Evolutionary conservation across 345 rosid genomes (phyloP).

Genomic region (Brassica cretica): DNA sequence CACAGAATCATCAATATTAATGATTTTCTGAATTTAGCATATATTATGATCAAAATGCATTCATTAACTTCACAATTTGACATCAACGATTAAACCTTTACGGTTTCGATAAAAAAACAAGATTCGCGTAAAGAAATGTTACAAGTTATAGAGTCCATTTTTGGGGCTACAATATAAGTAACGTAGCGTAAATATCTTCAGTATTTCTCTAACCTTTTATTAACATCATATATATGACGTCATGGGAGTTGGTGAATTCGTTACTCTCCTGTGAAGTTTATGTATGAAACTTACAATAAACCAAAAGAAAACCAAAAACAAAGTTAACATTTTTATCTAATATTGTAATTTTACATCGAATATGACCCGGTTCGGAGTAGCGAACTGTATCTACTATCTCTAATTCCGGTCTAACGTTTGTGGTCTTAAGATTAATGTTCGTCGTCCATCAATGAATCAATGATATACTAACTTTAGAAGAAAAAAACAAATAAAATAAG

Average conservation of each 20-base stretch:
- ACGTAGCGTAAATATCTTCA: slow-evolving; percentile 37
- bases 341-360: not conserved
- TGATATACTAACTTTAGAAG: not conserved
- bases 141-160: slow-evolving; percentile 24
- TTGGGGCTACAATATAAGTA: slow-evolving; percentile 11
- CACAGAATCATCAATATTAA: not conserved
- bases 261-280: not conserved
- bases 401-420: slow-evolving; percentile 1
- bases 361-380: slow-evolving; percentile 1
- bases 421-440: not conserved
- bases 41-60: not conserved
- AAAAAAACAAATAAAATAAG: not conserved
- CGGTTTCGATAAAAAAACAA: slow-evolving; percentile 35
- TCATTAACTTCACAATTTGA: not conserved
- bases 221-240: slow-evolving; percentile 31
- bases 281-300: not conserved
- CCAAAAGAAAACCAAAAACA: not conserved
- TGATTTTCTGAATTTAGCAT: not conserved
- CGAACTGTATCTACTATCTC: slow-evolving; percentile 15
- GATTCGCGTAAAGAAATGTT: slow-evolving; percentile 32
- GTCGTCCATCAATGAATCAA: slow-evolving; percentile 26
- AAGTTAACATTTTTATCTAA: not conserved
- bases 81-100: slow-evolving; percentile 21
- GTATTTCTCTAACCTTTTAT: slow-evolving; percentile 4
- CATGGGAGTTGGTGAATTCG: slow-evolving; percentile 34